Evolutionary conservation across 352 stramenopile species (phyloP), one percentile per base, ranked within the genome.

Genomic region (Phytophthora brassicae): DNA sequence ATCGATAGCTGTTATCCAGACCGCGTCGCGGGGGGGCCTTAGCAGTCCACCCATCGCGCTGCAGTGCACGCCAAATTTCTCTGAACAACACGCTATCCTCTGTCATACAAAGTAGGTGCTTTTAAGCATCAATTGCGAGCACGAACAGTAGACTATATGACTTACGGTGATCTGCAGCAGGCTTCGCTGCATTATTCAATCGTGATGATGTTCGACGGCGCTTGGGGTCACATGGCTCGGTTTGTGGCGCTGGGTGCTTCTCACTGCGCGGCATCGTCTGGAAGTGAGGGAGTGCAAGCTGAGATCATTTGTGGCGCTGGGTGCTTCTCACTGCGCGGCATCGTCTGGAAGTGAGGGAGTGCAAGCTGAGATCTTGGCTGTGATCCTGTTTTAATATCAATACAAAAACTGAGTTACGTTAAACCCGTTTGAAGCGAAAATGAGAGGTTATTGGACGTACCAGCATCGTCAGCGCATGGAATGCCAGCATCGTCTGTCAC

Each of bases 61-160:
- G 52, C 6, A 60, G 52, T 7, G n/a, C 41, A 9, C 52, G 52
- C 52, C 51, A 59, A 6, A 59, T 50, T 23, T 42, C 17, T 16
- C 28, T 52, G 52, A 60, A 60, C 6, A 31, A 4, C 20, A 45
- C 4, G 33, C 20, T 36, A 14, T 45, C 33, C 14, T 45, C 47
- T 55, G 28, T 42, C 7, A 42, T 20, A 14, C 11, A 42, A 20
- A 20, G 35, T 42, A 11, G 14, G 35, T 20, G 3, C 35, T 20
- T 7, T 42, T 42, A 17, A 6, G 16, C 31, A 38, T 38, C 6
- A 3, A 16, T 16, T 20, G 35, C 16, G 35, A 42, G 35, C 35
- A 42, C 20, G 35, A 17, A 42, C 11, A 42, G 35, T 42, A 42
- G 35, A 42, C 13, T 7, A 5, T 12, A 20, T 14, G 14, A 20